Evolutionary conservation across 1,284 basidiomycete species (phyloP), one percentile per base, ranked within the genome.

Genomic region (Cryptococcus sp.): DNA sequence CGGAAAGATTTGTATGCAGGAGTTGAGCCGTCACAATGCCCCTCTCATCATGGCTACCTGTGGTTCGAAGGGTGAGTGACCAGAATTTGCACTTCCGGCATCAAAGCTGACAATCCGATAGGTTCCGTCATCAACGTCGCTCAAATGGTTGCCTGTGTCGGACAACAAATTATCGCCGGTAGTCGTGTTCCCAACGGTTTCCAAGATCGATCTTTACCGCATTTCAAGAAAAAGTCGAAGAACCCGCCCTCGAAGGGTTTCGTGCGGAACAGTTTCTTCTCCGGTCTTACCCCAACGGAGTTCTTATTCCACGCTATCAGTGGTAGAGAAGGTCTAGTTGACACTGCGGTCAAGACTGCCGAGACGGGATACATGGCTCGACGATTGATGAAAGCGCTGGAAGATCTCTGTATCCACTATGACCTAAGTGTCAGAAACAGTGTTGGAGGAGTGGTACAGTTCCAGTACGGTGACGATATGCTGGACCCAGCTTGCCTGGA

Each of bases 291-390:
- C 0, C 91, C 96, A 0, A 95, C 95, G 13, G 96, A 99, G 75
- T 99, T 99, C 81, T 78, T 99, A 55, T 99, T 99, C 83, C 96
- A 99, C 80, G 96, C 94, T 61, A 98, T 99, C 70, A 98, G 95
- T 22, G 96, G 96, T 66, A 89, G 96, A 76, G 96, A 99, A 81
- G 96, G 96, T 81, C 81, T 99, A 47, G 95, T 99, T 72, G 96
- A 99, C 81, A 99, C 96, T 0, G 96, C 96, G 23, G 96, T 99
- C 79, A 99, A 99, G 81, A 99, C 96, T 0, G 96, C 96, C 19
- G 96, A 99, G 79, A 99, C 96, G 1, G 96, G 96, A 45, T 99
- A 99, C 82, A 99, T 99, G 95, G 92, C 95, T 72, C 87, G 96
- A 61, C 89, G 96, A 63, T 80, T 99, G 66, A 99, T 99, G 96